Conservation (phyloP, 2,329 filamentous ascomycete species). For the Ascochyta lentis region DNA sequence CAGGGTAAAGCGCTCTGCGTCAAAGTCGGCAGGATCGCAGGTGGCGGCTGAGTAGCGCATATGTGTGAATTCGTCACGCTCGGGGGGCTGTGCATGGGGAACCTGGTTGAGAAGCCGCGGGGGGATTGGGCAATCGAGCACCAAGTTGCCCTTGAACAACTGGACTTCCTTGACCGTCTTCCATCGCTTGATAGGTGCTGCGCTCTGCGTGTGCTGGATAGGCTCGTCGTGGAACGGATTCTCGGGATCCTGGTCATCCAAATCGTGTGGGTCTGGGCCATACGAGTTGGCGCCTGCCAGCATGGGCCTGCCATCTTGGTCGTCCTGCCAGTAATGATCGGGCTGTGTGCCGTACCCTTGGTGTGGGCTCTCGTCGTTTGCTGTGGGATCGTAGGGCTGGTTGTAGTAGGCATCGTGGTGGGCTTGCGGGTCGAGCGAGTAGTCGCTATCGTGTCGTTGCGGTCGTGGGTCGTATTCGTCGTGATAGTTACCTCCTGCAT, state of each 20-base stretch:
- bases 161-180: slow-evolving; percentile 99
- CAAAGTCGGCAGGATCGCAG: slow-evolving; percentile 89
- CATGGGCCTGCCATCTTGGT: slow-evolving; percentile 78
- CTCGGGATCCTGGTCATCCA: slow-evolving; percentile 51
- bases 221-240: slow-evolving; percentile 51
- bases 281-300: slow-evolving; percentile 68
- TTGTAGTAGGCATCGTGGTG: slow-evolving; percentile 90
- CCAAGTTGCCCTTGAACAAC: slow-evolving; percentile 93
- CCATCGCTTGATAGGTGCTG: slow-evolving; percentile 79
- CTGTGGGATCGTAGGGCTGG: slow-evolving; percentile 77
- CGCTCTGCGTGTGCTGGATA: slow-evolving; percentile 58
- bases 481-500: slow-evolving; percentile 67
- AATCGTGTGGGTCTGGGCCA: slow-evolving; percentile 64
- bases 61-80: slow-evolving; percentile 85
- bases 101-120: slow-evolving; percentile 86
- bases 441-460: slow-evolving; percentile 65
- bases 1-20: slow-evolving; percentile 86
- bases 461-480: slow-evolving; percentile 57
- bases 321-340: slow-evolving; percentile 68
- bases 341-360: slow-evolving; percentile 55
- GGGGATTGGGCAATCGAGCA: slow-evolving; percentile 94
- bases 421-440: slow-evolving; percentile 79
- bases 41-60: slow-evolving; percentile 96
- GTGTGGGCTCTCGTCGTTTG: slow-evolving; percentile 65
- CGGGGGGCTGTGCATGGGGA: slow-evolving; percentile 76